Evolutionary conservation across 306 rosid species (phyloP), one percentile per base, ranked within the genome.

Genomic region (Prunus campanulata): DNA sequence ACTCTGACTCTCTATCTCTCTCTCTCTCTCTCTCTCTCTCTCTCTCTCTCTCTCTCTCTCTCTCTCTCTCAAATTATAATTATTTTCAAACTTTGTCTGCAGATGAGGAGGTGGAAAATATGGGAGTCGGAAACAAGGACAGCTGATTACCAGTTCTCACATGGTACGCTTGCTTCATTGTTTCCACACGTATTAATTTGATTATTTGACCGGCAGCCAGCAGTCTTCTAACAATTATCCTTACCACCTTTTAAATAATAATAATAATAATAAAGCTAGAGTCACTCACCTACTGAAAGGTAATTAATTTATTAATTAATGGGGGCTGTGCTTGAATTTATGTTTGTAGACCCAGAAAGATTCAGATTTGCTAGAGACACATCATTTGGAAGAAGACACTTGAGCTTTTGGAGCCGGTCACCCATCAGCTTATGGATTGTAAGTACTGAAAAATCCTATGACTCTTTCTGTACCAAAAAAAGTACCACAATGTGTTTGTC

Each of bases 91-190:
- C 12, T 5, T 48, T 48, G n/a, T 9, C 7, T 62, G 51, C 78
- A 94, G 98, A 94, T 91, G 98, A 87, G 86, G 79, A 89, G 84
- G 14, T 94, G 97, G 98, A 94, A 87, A 62, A 65, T 79, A 73
- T 94, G 98, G 98, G 98, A 94, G 78, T 85, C 70, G 69, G 96
- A 91, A 76, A 90, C 97, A 13, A 90, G 80, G 74, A 94, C 97
- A 16, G 70, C 59, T 2, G 91, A 85, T 71, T 91, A 94, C 78
- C 91, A 88, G 74, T 94, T 82, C 74, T 79, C 90, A 66, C 87
- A 91, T 20, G 98, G 98, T 93, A 39, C 71, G 83, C 71, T 14
- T 29, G 22, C n/a, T 13, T 8, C 46, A 7, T 11, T 16, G 3
- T 11, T 14, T 44, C 7, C 18, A 35, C 52, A 35, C 35, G 20